Conservation (phyloP, 352 stramenopile genomes). For the Pythium plurisporium region DNA sequence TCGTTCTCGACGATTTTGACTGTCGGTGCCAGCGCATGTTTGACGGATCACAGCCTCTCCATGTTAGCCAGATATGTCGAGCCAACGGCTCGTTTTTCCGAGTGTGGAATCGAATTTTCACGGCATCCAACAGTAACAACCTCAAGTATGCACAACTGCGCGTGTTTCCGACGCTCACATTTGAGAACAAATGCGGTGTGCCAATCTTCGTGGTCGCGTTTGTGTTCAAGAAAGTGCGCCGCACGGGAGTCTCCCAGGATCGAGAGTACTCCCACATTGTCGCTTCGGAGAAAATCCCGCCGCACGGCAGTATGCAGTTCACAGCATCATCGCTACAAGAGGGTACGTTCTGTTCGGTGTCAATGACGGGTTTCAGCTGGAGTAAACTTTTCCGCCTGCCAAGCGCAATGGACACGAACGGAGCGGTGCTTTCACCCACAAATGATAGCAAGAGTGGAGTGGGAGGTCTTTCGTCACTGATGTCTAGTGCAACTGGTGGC, state of each 20-base stretch:
- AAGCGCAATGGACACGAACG: slow-evolving; percentile 19
- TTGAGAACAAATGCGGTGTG: slow-evolving; percentile 80
- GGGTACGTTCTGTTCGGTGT: slow-evolving; percentile 70
- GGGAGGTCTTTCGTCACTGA: slow-evolving; percentile 10
- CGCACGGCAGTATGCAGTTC: slow-evolving; percentile 48
- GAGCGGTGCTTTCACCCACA: background rate
- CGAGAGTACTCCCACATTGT: slow-evolving; percentile 75
- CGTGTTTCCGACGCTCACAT: slow-evolving; percentile 55
- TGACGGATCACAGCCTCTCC: slow-evolving; percentile 62
- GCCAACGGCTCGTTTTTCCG: slow-evolving; percentile 72
- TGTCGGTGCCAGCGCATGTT: slow-evolving; percentile 80
- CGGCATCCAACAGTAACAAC: slow-evolving; percentile 56
- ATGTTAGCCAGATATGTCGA: slow-evolving; percentile 63
- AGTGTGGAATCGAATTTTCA: slow-evolving; percentile 56
- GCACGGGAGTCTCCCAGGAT: slow-evolving; percentile 41
- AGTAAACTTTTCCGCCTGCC: slow-evolving; percentile 67
- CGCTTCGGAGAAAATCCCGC: slow-evolving; percentile 52
- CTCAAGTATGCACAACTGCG: slow-evolving; percentile 67
- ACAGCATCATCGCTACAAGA: slow-evolving; percentile 69
- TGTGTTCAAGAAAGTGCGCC: slow-evolving; percentile 74
- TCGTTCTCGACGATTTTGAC: slow-evolving; percentile 65
- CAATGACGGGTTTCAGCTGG: slow-evolving; percentile 75
- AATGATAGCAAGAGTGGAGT: slow-evolving; percentile 6
- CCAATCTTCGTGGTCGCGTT: slow-evolving; percentile 66
- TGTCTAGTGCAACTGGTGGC: slow-evolving; percentile 1